Evolutionary conservation across 2,329 filamentous ascomycete genomes (phyloP), one percentile per base, ranked within the genome.

Genomic region (Stachybotrys chartarum): DNA sequence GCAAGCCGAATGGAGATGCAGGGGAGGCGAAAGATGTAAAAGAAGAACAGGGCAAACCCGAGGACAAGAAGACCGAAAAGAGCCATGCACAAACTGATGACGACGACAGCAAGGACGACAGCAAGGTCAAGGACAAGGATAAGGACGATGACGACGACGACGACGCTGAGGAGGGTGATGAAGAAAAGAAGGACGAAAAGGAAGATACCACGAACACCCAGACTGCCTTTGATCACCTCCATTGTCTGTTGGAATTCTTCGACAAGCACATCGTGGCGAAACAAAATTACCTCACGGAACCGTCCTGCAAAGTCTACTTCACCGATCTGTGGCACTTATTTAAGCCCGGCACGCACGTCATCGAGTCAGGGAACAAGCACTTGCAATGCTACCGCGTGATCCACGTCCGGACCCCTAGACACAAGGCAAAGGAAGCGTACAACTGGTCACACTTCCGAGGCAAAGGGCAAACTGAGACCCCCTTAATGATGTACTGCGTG

Each of bases 291-390:
- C 45, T 47, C 16, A 24, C 16, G 16, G 35, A 51, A 0, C 39
- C 55, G 30, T 31, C 44, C n/a, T 30, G 30, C 18, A 58, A 54
- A 32, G 46, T 55, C 5, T 16, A 51, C 18, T 69, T 66, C 52
- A 46, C 54, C 5, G 65, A 70, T 52, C n/a, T 69, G 0, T 67
- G 66, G 63, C 58, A 63, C 32, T 50, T 69, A 10, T 70, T 66
- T 54, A 60, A 59, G 17, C 65, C 63, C 0, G 66, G 66, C 1
- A 57, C 63, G 3, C 45, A 61, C 1, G 62, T 70, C 0, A 51
- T 64, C 11, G 45, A 50, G 30, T 14, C 39, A 47, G 45, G 45
- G 45, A n/a, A 52, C 3, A 51, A 54, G 3, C 32, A 50, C 1
- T 56, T 54, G n/a, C 67, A 70, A 45, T 63, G 58, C 3, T 69